These are phyloP conservation scores for Yamadazyma diddensiae DNA, from an alignment of 1,139 yeast genomes.

Conservation along the genomic window DNA sequence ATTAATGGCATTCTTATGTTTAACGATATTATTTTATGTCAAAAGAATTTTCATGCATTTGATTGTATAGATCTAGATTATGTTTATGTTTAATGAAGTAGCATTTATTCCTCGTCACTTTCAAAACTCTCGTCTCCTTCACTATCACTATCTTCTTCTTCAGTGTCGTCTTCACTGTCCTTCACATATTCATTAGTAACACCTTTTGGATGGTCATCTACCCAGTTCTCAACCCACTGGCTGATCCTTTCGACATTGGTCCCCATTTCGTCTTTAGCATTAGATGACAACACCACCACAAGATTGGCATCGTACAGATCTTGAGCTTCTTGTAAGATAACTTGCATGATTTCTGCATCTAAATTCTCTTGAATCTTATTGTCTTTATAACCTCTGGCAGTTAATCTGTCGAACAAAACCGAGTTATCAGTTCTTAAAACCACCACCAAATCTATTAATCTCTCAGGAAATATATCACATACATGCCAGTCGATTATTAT, in stretches of 20 bases:
- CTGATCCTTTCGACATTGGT: conserved; percentile 72
- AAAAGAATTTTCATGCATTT: conserved; percentile 21
- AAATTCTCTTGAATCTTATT: conserved; percentile 84
- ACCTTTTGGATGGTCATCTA: conserved; percentile 42
- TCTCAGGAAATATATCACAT: conserved; percentile 91
- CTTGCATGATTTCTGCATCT: conserved; percentile 97
- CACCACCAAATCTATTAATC: conserved; percentile 86
- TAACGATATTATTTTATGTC: conserved; percentile 26
- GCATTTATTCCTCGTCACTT: conserved; percentile 3
- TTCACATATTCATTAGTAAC: conserved; percentile 20
- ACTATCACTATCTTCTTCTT: conserved; percentile 8
- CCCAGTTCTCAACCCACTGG: conserved; percentile 78
- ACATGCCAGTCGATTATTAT: conserved; percentile 94
- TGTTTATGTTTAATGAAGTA: conserved; percentile 1
- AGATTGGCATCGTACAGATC: conserved; percentile 77
- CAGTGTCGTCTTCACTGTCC: conserved; percentile 6
- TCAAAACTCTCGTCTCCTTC: conserved; percentile 5
- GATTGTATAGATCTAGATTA: neutral
- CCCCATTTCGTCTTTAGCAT: conserved; percentile 73
- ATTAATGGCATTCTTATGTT: conserved; percentile 21
- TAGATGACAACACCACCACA: conserved; percentile 75
- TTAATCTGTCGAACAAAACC: conserved; percentile 69
- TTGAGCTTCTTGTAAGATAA: conserved; percentile 79
- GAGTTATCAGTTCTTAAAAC: conserved; percentile 80
- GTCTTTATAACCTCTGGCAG: conserved; percentile 71